These are phyloP conservation scores for Irpex rosettiformis DNA, from an alignment of 1,284 basidiomycete genomes.

Conservation along the genomic window DNA sequence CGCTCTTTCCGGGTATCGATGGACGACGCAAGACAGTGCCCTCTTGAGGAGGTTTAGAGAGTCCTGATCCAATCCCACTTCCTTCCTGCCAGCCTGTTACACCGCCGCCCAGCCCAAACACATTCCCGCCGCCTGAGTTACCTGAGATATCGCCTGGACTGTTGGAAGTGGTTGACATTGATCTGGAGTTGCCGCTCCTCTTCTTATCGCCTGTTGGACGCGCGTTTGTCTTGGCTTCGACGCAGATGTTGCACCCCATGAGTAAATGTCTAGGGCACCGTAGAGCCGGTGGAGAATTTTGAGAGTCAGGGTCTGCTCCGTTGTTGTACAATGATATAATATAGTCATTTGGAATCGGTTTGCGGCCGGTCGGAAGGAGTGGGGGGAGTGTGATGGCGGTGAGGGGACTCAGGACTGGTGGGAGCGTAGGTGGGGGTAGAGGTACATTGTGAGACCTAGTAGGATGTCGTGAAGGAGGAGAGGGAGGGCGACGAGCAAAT, in stretches of 20 bases:
- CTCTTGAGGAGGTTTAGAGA: slow-evolving; percentile 47
- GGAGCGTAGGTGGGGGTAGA: slow-evolving; percentile 31
- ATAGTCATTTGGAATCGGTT: slow-evolving; percentile 37
- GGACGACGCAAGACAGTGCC: slow-evolving; percentile 55
- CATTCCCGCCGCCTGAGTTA: slow-evolving; percentile 11
- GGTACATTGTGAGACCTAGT: slow-evolving; percentile 7
- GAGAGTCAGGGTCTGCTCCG: slow-evolving; percentile 58
- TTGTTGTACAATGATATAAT: slow-evolving; percentile 50
- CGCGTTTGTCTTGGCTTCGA: slow-evolving; percentile 42
- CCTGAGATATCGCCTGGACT: slow-evolving; percentile 21
- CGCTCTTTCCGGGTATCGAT: slow-evolving; percentile 15
- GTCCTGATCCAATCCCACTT: slow-evolving; percentile 64
- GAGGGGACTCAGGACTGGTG: slow-evolving; percentile 35
- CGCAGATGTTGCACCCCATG: slow-evolving; percentile 69
- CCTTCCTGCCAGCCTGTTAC: slow-evolving; percentile 70
- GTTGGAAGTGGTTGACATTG: slow-evolving; percentile 22
- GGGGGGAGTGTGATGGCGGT: slow-evolving; percentile 33
- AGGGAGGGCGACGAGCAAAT: slow-evolving; percentile 66
- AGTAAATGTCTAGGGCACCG: slow-evolving; percentile 72
- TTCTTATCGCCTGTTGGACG: slow-evolving; percentile 18
- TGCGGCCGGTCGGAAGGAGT: slow-evolving; percentile 14
- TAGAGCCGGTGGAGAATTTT: slow-evolving; percentile 58
- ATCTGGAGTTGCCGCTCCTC: slow-evolving; percentile 19
- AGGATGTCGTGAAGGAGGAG: slow-evolving; percentile 22
- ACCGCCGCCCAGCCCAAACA: slow-evolving; percentile 38